Conservation (phyloP, 805 yeast genomes). For the Cyberlindnera mrakii region DNA sequence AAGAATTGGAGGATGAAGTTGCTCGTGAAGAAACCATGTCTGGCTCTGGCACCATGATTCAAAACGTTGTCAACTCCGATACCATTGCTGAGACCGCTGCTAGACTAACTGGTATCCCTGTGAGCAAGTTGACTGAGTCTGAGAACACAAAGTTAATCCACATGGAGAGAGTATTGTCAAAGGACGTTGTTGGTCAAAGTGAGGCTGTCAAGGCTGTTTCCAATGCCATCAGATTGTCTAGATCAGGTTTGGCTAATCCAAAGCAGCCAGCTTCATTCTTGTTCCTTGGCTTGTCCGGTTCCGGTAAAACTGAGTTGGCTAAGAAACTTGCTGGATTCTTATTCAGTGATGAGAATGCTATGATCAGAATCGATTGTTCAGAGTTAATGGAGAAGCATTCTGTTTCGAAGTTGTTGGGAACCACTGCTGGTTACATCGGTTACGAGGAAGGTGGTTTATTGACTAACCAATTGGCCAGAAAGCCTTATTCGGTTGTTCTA, state of each 20-base stretch:
- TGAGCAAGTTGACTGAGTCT: constrained; percentile 87
- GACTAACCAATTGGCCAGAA: constrained; percentile 85
- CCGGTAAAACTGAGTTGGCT: constrained; percentile 97
- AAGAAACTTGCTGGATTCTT: constrained; percentile 94
- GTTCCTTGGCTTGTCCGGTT: constrained; percentile 92
- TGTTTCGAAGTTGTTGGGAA: constrained; percentile 90
- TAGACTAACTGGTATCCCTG: constrained; percentile 94
- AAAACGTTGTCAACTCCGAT: constrained; percentile 86
- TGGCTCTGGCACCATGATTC: constrained; percentile 60
- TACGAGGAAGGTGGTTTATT: constrained; percentile 96
- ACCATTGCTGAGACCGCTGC: constrained; percentile 97
- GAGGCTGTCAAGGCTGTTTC: constrained; percentile 96
- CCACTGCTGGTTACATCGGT: constrained; percentile 96
- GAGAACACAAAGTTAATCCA: constrained; percentile 90
- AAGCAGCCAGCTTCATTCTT: constrained; percentile 94
- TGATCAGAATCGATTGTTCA: constrained; percentile 96
- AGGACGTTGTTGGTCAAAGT: constrained; percentile 88
- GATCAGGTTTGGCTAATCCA: constrained; percentile 95
- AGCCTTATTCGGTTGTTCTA: constrained; percentile 92
- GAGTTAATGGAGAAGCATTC: constrained; percentile 94
- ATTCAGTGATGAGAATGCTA: constrained; percentile 93
- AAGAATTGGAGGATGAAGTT: constrained; percentile 65
- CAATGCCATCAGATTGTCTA: constrained; percentile 84
- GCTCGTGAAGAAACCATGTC: constrained; percentile 68
- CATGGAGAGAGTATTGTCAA: constrained; percentile 83